A percentile compares a stretch with the other conserved stretches of the same genome.
phyloP scores from a whole-genome alignment of 352 stramenopile genomes.

The Globisporangium emineosum region DNA sequence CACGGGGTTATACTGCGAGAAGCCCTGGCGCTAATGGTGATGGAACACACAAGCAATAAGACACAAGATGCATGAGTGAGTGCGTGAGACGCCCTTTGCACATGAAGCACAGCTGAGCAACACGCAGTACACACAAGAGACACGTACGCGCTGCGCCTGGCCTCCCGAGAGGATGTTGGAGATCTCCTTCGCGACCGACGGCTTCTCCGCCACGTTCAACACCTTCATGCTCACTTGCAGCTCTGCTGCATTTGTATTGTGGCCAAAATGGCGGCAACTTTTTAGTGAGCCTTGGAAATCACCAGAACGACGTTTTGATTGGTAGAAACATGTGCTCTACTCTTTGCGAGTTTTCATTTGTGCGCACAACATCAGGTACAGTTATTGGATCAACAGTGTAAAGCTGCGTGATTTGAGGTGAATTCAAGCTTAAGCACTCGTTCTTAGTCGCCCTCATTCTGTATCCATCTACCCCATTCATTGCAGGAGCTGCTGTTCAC shows the following conservation, averaged over 20 bases:
- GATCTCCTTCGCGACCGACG: conserved; percentile 97
- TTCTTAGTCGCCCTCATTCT: too few species aligned
- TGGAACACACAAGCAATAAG: background rate
- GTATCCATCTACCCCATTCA: background rate
- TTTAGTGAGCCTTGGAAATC: too few species aligned
- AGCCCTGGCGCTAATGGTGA: conserved; percentile 43
- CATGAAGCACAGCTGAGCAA: background rate
- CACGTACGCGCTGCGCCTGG: conserved; percentile 51
- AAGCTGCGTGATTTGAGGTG: too few species aligned
- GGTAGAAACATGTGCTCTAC: too few species aligned
- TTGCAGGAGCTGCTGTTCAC: background rate
- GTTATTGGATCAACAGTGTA: too few species aligned
- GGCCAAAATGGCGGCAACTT: conserved; percentile 17
- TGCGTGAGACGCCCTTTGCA: too few species aligned
- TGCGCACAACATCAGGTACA: too few species aligned
- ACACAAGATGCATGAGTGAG: background rate
- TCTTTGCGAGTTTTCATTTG: too few species aligned
- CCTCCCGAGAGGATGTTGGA: conserved; percentile 90
- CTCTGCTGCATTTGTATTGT: background rate
- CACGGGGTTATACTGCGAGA: conserved; percentile 89
- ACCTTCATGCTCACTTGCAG: conserved; percentile 55
- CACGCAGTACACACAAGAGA: conserved; percentile 1
- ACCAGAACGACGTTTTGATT: too few species aligned
- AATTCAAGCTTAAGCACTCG: too few species aligned
- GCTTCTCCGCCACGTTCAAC: conserved; percentile 99